These are phyloP conservation scores for Fusarium coffeatum DNA, from an alignment of 2,329 filamentous ascomycete genomes.

Conservation along the genomic window DNA sequence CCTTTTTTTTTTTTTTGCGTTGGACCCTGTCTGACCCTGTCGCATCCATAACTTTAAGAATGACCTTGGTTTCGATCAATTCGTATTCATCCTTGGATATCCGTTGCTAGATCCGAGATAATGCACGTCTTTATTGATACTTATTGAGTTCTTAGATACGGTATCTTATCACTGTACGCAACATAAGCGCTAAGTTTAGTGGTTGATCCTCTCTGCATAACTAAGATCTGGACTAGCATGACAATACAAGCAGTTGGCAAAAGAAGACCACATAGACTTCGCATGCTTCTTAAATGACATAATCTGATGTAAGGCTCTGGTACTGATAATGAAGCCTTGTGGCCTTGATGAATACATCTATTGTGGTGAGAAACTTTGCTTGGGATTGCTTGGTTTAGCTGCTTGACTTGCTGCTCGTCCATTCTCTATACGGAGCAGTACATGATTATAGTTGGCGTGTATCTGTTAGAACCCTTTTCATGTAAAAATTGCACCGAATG, in stretches of 20 bases:
- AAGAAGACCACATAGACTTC: not conserved
- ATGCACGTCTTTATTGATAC: not conserved
- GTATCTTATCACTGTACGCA: not conserved
- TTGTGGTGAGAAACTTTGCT: not conserved
- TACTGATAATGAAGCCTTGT: not conserved
- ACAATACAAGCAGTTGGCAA: not conserved
- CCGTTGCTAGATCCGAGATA: constrained; percentile 5
- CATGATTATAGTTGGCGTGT: not conserved
- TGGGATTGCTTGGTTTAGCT: not conserved
- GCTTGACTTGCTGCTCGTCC: not conserved
- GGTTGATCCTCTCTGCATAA: not conserved
- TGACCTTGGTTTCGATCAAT: not conserved
- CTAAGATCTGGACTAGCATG: not conserved
- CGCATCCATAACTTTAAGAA: not conserved
- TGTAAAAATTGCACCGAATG: not conserved
- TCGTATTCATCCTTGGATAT: not conserved
- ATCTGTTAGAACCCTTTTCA: not conserved
- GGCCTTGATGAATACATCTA: not conserved
- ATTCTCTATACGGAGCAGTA: not conserved
- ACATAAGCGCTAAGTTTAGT: not conserved
- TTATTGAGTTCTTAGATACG: not conserved
- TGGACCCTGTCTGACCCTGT: constrained; percentile 30
- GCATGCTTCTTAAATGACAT: fast-evolving
- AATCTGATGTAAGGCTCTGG: not conserved
- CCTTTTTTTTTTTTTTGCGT: constrained; percentile 2